A percentile compares a stretch with the other conserved stretches of the same genome.
Conservation (phyloP, 192 early-diverging fungal genomes). For the Diversispora eburnea region DNA sequence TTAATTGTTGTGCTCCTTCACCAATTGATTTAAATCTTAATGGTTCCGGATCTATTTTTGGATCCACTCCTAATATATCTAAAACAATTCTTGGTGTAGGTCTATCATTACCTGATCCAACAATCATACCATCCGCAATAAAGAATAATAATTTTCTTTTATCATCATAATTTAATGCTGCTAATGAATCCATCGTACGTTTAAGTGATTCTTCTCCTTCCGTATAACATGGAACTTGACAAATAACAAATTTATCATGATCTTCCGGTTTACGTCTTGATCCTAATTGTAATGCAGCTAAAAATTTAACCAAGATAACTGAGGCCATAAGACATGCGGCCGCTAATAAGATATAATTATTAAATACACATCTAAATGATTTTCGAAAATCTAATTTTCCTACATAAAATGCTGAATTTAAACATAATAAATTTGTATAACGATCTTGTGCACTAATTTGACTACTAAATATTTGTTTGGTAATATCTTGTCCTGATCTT, state of each 20-base stretch:
- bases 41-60: conserved; percentile 68
- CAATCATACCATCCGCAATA: conserved; percentile 89
- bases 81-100: conserved; percentile 95
- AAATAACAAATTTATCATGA: conserved; percentile 94
- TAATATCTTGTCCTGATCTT: conserved; percentile 37
- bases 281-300: conserved; percentile 74
- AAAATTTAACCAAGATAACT: conserved; percentile 80
- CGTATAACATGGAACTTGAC: conserved; percentile 93
- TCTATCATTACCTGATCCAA: conserved; percentile 94
- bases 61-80: conserved; percentile 87
- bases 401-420: conserved; percentile 80
- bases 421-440: conserved; percentile 55
- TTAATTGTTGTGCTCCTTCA: conserved; percentile 86
- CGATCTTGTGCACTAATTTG: conserved; percentile 35
- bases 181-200: conserved; percentile 81
- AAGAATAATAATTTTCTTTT: conserved; percentile 86
- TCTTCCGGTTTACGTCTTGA: conserved; percentile 73
- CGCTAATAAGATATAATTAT: conserved; percentile 80
- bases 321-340: conserved; percentile 70
- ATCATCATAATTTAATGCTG: conserved; percentile 75
- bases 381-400: conserved; percentile 79
- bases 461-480: conserved; percentile 33
- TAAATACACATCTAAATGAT: conserved; percentile 72
- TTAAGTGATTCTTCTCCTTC: conserved; percentile 83
- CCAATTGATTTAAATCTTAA: conserved; percentile 82